Base-by-base conservation (phyloP, 1,284 basidiomycete species). In the Schizophyllum amplum region DNA sequence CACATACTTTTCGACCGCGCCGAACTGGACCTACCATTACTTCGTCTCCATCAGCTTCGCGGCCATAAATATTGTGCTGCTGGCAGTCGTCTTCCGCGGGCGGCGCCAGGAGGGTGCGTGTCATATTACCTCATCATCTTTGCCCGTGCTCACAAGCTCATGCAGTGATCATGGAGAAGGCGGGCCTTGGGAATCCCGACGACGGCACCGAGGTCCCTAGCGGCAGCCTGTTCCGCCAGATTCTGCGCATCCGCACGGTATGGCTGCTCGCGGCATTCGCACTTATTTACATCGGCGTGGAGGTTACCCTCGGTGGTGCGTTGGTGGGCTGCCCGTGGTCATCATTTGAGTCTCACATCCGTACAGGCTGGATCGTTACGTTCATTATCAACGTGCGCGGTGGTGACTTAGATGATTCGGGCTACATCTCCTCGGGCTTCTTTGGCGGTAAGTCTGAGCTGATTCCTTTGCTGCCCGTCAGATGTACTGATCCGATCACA, bases 261-360 rank as follows among this genome's bases (percentile, higher is more conserved):
- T 82, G 86, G 62, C 67, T 80, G 25, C 68, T 87, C 15, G 81
- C 84, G 0, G 69, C 83, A 55, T 88, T 83, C 65, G 73, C 80
- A 23, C 70, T 85, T n/a, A 77, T 87, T 11, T 87, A 87, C 64
- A 83, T 87, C 48, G 85, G 85, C 4, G 75, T 82, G 0, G 84
- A 87, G 63, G 84, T 86, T 1, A 84, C 83, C 0, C 76, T 84
- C 52, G 84, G 83, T 61, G 81, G 81, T 80, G 60, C 33, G 66
- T 61, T 15, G 17, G 49, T 21, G n/a, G n/a, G n/a, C 48, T 22
- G 51, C 42, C 26, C 26, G 47, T 25, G 51, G 46, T 51, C 21
- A 5, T 20, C 4, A 20, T 25, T 47, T 54, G 6, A 22, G 4
- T 33, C 22, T 11, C 17, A 42, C 21, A 25, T 22, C 33, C 52